Base-by-base conservation (phyloP, 345 rosid species). In the Aethionema arabicum region DNA sequence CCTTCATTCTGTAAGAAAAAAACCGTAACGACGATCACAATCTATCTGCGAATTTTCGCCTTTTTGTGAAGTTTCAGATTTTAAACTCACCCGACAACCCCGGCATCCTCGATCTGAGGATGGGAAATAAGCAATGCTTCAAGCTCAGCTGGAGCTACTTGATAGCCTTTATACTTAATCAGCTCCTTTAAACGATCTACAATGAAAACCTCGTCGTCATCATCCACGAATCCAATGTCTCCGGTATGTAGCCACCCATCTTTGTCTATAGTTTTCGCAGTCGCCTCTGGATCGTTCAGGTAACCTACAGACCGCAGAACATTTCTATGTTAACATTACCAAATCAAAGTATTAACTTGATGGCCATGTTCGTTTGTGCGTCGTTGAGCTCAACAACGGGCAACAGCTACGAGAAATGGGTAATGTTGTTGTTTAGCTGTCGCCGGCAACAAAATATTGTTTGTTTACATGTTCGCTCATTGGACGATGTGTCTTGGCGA, bases 111-210 rank as follows among this genome's bases (percentile, higher is more conserved):
- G n/a, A 85, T 78, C 3, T 14, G n/a, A 14, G 80, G 82, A 65
- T 83, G 86, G 5, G 79, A 51, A 10, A 80, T 60, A 38, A 87
- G 77, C 80, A 87, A 56, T 5, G 81, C 79, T 65, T 85, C 95
- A 31, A 84, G 91, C 66, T 87, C 95, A 6, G 95, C 95, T 0
- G 91, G 91, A 41, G 88, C 86, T n/a, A 87, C 91, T 56, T 84
- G 87, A 35, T 76, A 87, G 3, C 91, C 91, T 51, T 85, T 87
- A 76, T 76, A 81, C 45, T 87, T 87, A 67, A 87, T 87, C 42
- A 87, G 40, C 41, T 87, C 91, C 57, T 87, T 87, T 65, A 87
- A 40, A 16, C 95, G 73, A 52, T 87, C 95, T 2, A 87, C 95
- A 15, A 87, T 79, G 55, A 81, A 83, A 6, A 87, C 56, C 61